Percentiles rank a stretch among this genome's conserved stretches.
These are phyloP conservation scores for Alloascoidea africana DNA, from an alignment of 805 yeast genomes.

Conservation along the genomic window DNA sequence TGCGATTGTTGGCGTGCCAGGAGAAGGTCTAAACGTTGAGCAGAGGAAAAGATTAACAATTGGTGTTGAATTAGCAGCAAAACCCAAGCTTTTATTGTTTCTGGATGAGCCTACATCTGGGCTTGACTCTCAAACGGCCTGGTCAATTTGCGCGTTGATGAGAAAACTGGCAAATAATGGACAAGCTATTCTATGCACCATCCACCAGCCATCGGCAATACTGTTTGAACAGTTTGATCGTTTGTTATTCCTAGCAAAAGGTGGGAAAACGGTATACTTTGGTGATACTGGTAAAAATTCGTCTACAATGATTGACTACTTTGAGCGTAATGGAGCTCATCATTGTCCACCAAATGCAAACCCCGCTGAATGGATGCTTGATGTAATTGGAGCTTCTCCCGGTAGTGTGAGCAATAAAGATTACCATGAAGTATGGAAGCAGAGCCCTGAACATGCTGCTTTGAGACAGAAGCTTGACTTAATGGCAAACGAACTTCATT, in stretches of 20 bases:
- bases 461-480: constrained; percentile 42
- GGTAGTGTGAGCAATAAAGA: constrained; percentile 42
- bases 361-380: constrained; percentile 90
- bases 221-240: constrained; percentile 68
- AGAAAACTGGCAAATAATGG: constrained; percentile 44
- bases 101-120: constrained; percentile 61
- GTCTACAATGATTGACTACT: constrained; percentile 42
- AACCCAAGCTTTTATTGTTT: constrained; percentile 42
- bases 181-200: constrained; percentile 57
- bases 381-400: constrained; percentile 74
- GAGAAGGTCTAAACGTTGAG: constrained; percentile 53
- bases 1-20: constrained; percentile 62
- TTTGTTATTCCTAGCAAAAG: constrained; percentile 49
- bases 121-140: constrained; percentile 52
- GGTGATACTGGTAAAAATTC: constrained; percentile 57
- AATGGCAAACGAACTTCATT: constrained; percentile 47
- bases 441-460: constrained; percentile 44
- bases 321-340: constrained; percentile 50
- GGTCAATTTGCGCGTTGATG: constrained; percentile 49
- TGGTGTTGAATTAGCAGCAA: constrained; percentile 55
- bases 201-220: constrained; percentile 78
- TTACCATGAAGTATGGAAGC: constrained; percentile 67
- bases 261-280: constrained; percentile 64
- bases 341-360: constrained; percentile 56
- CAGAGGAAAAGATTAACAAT: constrained; percentile 50